These are phyloP conservation scores for Salix udensis DNA, from an alignment of 345 rosid genomes.

Conservation along the genomic window DNA sequence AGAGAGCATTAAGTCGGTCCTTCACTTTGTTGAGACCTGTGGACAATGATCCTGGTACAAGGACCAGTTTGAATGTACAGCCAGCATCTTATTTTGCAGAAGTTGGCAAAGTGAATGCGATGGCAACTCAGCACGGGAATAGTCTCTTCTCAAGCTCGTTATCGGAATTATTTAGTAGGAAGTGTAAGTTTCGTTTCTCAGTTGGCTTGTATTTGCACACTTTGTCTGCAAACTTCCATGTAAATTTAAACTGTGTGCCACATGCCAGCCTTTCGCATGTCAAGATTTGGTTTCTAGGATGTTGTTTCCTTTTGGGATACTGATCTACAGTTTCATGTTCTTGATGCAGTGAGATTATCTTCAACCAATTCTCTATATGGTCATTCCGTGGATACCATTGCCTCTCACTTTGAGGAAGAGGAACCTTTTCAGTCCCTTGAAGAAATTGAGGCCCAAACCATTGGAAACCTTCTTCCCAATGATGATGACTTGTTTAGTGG, in stretches of 20 bases:
- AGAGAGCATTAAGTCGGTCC: constrained; percentile 26
- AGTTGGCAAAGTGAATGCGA: constrained; percentile 32
- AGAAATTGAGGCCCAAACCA: constrained; percentile 86
- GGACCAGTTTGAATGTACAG: constrained; percentile 39
- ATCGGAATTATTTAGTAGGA: constrained; percentile 67
- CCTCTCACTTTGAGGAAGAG: constrained; percentile 53
- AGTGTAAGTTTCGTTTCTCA: constrained; percentile 45
- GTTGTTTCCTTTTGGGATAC: not conserved
- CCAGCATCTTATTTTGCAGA: constrained; percentile 30
- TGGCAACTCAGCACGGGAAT: constrained; percentile 61
- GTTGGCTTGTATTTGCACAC: not conserved
- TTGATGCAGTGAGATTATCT: constrained; percentile 55
- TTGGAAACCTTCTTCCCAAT: constrained; percentile 88
- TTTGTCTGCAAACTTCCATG: not conserved
- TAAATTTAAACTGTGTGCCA: not conserved
- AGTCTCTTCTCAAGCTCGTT: constrained; percentile 91
- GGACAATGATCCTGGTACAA: constrained; percentile 37
- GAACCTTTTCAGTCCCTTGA: constrained; percentile 67
- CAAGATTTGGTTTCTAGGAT: constrained; percentile 5
- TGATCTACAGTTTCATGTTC: constrained; percentile 12
- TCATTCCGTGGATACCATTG: constrained; percentile 41
- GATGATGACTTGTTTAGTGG: constrained; percentile 90
- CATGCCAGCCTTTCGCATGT: not conserved
- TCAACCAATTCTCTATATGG: constrained; percentile 42
- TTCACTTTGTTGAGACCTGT: constrained; percentile 37